A percentile compares a stretch with the other conserved stretches of the same genome.
Conservation (phyloP, 345 rosid genomes). For the Populus euphratica region DNA sequence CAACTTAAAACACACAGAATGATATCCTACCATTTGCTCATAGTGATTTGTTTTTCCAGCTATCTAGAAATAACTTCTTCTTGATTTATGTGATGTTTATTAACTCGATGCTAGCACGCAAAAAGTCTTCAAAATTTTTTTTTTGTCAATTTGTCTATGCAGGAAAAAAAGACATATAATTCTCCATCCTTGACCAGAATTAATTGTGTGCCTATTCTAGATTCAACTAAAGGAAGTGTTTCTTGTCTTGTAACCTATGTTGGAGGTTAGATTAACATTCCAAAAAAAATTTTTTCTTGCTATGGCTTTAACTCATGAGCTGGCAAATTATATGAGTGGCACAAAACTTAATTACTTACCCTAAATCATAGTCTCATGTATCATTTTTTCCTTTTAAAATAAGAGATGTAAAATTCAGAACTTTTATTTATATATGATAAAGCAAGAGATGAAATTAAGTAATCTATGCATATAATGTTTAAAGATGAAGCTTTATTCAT, state of each 20-base stretch:
- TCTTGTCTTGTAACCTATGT: neutral
- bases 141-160: neutral
- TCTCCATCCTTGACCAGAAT: neutral
- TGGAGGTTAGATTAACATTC: neutral
- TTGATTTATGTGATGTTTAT: neutral
- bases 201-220: neutral
- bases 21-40: neutral
- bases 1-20: neutral
- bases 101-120: neutral
- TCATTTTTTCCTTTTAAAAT: neutral
- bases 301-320: no score
- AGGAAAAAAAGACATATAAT: no score
- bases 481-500: neutral
- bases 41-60: neutral
- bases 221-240: neutral
- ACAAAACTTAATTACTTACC: neutral
- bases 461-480: no score
- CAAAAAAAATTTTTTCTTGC: neutral
- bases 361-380: neutral
- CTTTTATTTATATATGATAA: neutral
- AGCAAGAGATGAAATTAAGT: neutral
- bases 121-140: neutral
- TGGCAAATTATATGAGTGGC: neutral
- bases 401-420: neutral
- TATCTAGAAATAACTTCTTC: neutral